Base-by-base conservation (phyloP, 2,329 filamentous ascomycete species). In the Aspergillus felis region DNA sequence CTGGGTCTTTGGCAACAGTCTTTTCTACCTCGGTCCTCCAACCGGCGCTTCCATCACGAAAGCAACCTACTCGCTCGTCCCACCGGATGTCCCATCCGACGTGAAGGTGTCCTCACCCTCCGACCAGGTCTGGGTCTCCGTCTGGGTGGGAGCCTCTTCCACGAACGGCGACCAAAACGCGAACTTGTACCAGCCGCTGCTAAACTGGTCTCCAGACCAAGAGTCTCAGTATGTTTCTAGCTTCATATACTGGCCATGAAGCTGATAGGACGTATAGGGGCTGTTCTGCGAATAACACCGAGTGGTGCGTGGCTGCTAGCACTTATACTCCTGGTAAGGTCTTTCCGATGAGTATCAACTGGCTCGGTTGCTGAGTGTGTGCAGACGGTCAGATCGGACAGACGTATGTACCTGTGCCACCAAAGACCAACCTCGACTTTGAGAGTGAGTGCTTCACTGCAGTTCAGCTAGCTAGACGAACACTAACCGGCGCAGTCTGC, bases 271-370 rank as follows among this genome's bases (percentile, higher is more conserved):
- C 20, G 9, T 24, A 28, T 41, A 64, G 62, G 48, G 60, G 60
- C 3, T 64, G 62, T 50, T 48, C 62, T 25, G 62, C 62, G 8
- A 49, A 32, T 1, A 42, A 22, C 25, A 32, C 59, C 5, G 55
- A 64, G 44, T 64, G 62, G 62, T 64, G 62, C 53, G 60, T 63
- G 29, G 62, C 60, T 32, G 62, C 60, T 4, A 63, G 60, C 51
- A 64, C 62, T 14, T 64, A 61, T 42, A 64, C 62, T 22, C 58
- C 60, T 17, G 42, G 62, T 62, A 28, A 56, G 58, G 49, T 27
- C 17, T n/a, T 6, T n/a, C 20, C 7, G 0, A 44, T 12, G 12
- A 12, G 12, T 14, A 32, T 4, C 4, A 32, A 4, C 29, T 32
- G 29, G 29, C 29, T 29, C 14, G 29, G 10, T 1, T 32, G 10